Evolutionary conservation across 345 rosid genomes (phyloP).

Genomic region (Angophora floribunda): DNA sequence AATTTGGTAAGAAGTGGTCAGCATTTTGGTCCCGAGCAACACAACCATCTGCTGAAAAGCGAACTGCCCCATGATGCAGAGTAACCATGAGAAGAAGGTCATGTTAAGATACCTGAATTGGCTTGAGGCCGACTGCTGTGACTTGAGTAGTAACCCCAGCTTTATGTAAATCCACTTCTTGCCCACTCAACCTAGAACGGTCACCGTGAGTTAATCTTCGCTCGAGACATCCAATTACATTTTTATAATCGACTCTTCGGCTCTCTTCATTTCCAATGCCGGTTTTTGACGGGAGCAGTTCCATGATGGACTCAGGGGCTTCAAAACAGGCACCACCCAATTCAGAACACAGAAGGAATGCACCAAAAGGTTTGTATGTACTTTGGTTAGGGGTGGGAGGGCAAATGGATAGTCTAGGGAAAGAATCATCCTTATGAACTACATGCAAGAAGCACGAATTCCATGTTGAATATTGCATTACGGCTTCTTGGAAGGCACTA

Average conservation of each 20-base stretch:
- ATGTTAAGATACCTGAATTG: conserved; percentile 1
- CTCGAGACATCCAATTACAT: not conserved
- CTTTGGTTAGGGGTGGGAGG: not conserved
- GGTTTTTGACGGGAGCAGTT: conserved; percentile 8
- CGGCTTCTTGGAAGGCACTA: conserved; percentile 15
- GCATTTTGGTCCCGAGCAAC: not conserved
- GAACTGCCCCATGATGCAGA: not conserved
- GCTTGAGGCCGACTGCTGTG: conserved; percentile 10
- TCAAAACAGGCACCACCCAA: conserved; percentile 31
- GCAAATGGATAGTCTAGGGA: conserved; percentile 9
- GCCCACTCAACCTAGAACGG: not conserved
- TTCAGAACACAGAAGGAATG: conserved; percentile 33
- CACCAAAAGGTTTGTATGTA: conserved; percentile 42
- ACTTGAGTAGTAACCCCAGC: conserved; percentile 13
- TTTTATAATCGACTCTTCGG: conserved; percentile 4
- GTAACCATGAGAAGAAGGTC: not conserved
- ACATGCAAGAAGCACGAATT: conserved; percentile 53
- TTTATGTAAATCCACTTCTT: not conserved
- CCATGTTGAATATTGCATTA: conserved; percentile 18
- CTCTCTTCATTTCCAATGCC: not conserved
- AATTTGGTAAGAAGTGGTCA: not conserved
- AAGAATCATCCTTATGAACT: conserved; percentile 17
- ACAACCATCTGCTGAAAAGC: not conserved
- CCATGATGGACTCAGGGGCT: conserved; percentile 22
- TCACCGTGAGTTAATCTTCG: not conserved